Evolutionary conservation across 768 basidiomycete species (phyloP).

Genomic region (Lepiota venenata): DNA sequence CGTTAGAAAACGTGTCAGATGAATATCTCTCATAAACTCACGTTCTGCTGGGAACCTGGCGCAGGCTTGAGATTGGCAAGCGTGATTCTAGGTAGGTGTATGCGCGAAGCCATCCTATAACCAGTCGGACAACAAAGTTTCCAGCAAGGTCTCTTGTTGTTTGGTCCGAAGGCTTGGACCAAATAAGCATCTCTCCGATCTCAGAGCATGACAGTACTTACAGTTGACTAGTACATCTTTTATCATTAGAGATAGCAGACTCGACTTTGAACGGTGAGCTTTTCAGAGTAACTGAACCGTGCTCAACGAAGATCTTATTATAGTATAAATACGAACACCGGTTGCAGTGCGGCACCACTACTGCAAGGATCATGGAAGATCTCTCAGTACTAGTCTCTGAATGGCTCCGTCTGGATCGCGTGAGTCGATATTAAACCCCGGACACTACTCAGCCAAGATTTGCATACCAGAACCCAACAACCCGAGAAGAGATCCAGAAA

Average conservation of each 20-base stretch:
- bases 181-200: constrained; percentile 8
- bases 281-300: no score
- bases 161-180: constrained; percentile 10
- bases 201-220: neutral
- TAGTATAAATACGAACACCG: neutral
- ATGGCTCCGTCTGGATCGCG: constrained; percentile 5
- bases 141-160: constrained; percentile 2
- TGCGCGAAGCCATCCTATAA: constrained; percentile 31
- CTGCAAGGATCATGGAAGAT: neutral
- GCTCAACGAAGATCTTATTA: no score
- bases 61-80: constrained; percentile 78
- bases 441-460: neutral
- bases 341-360: no score
- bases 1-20: neutral
- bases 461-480: constrained; percentile 42
- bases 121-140: neutral
- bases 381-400: constrained; percentile 1
- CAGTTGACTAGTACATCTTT: no score
- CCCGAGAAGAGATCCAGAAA: constrained; percentile 43
- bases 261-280: no score
- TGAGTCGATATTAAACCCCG: neutral
- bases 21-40: constrained; percentile 21
- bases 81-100: constrained; percentile 40
- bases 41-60: constrained; percentile 64
- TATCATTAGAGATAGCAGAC: no score